A percentile compares a stretch with the other conserved stretches of the same genome.
Conservation (phyloP, 2,329 filamentous ascomycete genomes). For the Reticulascus tulasneorum region DNA sequence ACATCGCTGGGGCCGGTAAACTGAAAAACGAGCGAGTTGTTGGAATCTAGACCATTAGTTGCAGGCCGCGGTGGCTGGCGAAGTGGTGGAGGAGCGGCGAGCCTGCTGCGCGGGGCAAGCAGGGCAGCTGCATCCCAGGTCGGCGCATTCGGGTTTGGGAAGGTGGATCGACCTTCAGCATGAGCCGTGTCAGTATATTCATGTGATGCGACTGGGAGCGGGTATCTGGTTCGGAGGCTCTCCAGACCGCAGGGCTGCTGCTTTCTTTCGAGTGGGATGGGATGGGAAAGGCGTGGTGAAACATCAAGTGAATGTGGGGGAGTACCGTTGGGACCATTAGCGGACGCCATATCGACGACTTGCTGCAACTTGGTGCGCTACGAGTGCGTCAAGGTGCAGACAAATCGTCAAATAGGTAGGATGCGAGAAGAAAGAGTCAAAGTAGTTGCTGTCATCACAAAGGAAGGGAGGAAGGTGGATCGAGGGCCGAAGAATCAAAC, state of each 20-base stretch:
- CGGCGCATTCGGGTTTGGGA: constrained; percentile 9
- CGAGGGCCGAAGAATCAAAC: not conserved
- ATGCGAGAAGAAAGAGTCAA: not conserved
- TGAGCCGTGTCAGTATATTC: constrained; percentile 3
- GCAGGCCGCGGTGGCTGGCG: constrained; percentile 5
- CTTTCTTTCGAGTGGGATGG: not conserved
- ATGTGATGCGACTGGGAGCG: not conserved
- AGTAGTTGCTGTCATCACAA: constrained; percentile 13
- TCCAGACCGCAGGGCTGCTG: not conserved
- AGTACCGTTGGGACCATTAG: constrained; percentile 13
- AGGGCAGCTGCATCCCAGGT: constrained; percentile 13
- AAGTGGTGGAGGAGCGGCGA: constrained; percentile 5
- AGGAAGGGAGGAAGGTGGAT: not conserved
- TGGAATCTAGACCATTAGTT: constrained; percentile 16
- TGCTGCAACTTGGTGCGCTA: not conserved
- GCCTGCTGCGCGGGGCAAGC: constrained; percentile 10
- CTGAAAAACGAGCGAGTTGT: constrained; percentile 35
- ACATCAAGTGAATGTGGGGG: not conserved
- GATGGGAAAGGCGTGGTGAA: not conserved
- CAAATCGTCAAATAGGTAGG: constrained; percentile 4
- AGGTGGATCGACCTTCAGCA: constrained; percentile 9
- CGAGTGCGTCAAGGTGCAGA: not conserved
- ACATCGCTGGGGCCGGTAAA: constrained; percentile 33
- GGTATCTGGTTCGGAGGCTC: not conserved
- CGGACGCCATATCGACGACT: constrained; percentile 12